phyloP scores from a whole-genome alignment of 2,329 filamentous ascomycete species.

The Colletotrichum somersetense region DNA sequence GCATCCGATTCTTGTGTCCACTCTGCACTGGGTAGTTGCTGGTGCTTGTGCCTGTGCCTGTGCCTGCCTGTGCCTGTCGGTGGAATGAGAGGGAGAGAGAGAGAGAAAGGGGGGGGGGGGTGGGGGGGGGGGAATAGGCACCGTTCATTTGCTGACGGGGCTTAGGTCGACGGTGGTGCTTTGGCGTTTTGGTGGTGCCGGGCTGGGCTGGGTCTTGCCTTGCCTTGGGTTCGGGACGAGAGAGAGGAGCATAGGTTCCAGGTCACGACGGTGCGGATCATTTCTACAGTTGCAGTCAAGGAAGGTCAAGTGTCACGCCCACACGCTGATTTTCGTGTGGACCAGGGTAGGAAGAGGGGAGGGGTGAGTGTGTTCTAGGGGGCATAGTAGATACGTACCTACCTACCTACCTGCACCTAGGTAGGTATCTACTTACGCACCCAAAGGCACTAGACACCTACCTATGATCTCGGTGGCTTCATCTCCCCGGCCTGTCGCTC shows the following conservation, averaged over 20 bases:
- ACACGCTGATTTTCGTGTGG: slow-evolving; percentile 16
- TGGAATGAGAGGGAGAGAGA: not conserved
- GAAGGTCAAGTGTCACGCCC: slow-evolving; percentile 31
- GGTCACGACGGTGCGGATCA: slow-evolving; percentile 36
- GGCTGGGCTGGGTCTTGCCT: slow-evolving; percentile 14
- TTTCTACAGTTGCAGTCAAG: slow-evolving; percentile 31
- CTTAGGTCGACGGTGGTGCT: slow-evolving; percentile 19
- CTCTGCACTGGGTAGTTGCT: not conserved
- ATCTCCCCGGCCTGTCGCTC: not conserved
- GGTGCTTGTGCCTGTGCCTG: slow-evolving; percentile 1
- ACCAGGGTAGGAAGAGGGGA: slow-evolving; percentile 6
- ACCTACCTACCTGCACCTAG: not conserved
- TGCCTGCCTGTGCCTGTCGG: not conserved
- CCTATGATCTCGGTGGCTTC: slow-evolving; percentile 12
- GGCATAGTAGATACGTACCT: not conserved
- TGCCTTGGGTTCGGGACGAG: slow-evolving; percentile 17
- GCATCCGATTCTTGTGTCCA: slow-evolving; percentile 7
- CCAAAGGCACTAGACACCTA: not conserved
- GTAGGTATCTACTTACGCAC: no score
- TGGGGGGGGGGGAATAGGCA: slow-evolving; percentile 30
- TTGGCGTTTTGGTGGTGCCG: slow-evolving; percentile 27
- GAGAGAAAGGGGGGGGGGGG: not conserved
- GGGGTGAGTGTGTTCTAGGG: not conserved
- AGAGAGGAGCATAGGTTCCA: slow-evolving; percentile 12
- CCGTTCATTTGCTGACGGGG: slow-evolving; percentile 31